These are phyloP conservation scores for Dothiorella sarmentorum DNA, from an alignment of 2,329 filamentous ascomycete species.

Conservation along the genomic window DNA sequence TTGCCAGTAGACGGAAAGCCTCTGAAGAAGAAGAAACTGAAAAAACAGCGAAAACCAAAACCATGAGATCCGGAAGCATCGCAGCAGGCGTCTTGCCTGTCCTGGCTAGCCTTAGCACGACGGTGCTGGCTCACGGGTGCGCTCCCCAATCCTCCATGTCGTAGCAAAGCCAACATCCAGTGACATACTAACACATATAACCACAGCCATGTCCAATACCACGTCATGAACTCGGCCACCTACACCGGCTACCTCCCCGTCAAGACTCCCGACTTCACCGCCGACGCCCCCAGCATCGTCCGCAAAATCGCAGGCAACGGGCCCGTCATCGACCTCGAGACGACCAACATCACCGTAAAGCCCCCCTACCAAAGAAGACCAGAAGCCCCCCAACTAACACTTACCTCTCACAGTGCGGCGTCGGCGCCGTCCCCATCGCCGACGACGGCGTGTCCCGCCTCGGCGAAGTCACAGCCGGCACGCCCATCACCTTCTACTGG, in stretches of 20 bases:
- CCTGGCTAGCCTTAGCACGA: neutral
- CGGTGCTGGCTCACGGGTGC: constrained; percentile 3
- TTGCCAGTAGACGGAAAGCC: neutral
- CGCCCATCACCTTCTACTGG: constrained; percentile 33
- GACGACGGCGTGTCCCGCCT: constrained; percentile 26
- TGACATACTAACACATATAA: too few species aligned
- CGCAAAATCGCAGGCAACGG: constrained; percentile 8
- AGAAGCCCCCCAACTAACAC: neutral
- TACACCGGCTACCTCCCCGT: constrained; percentile 12
- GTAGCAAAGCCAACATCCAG: too few species aligned
- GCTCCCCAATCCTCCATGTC: neutral
- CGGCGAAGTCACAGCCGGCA: constrained; percentile 32
- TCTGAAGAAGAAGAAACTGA: neutral
- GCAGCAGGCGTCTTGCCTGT: neutral
- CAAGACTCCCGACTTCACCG: constrained; percentile 3
- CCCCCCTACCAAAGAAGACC: neutral
- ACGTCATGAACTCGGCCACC: constrained; percentile 15
- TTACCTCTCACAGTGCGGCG: neutral
- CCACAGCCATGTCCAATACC: constrained; percentile 2
- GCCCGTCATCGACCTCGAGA: neutral
- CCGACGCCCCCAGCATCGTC: constrained; percentile 7
- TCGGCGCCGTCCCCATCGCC: neutral
- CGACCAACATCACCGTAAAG: neutral
- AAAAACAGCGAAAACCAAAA: neutral
- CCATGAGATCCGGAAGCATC: neutral